A percentile compares a stretch with the other conserved stretches of the same genome.
phyloP scores from a whole-genome alignment of 202 grass and related monocot species.

The Musa balbisiana region DNA sequence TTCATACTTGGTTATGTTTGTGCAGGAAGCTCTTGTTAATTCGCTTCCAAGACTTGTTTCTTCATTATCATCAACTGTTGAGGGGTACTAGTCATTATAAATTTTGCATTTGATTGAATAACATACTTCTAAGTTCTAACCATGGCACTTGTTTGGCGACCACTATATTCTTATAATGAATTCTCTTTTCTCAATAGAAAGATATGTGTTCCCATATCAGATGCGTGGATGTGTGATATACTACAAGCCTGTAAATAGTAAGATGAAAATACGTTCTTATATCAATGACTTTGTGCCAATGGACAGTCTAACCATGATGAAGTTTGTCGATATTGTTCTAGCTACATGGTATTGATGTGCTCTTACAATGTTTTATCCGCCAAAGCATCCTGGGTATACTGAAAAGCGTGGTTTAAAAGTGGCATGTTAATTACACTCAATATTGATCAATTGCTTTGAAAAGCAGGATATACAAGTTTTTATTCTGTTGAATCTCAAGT shows the following conservation, averaged over 20 bases:
- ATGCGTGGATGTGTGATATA: not conserved
- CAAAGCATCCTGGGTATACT: too few species aligned
- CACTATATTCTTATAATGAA: not conserved
- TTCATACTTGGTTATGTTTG: constrained; percentile 33
- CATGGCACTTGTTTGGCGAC: not conserved
- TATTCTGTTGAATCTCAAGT: too few species aligned
- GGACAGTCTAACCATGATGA: not conserved
- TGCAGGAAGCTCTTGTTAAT: constrained; percentile 83
- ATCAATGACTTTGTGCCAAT: not conserved
- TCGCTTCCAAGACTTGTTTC: constrained; percentile 82
- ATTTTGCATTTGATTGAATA: not conserved
- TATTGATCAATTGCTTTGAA: not conserved
- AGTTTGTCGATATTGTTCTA: not conserved
- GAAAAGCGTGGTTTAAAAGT: not conserved
- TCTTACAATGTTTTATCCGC: too few species aligned
- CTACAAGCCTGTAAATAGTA: not conserved
- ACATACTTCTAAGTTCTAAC: not conserved
- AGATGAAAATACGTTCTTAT: not conserved
- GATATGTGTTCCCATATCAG: not conserved
- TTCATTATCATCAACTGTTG: constrained; percentile 57
- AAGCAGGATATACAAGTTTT: not conserved
- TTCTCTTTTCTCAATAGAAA: not conserved
- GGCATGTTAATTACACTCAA: not conserved
- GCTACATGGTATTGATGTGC: not conserved
- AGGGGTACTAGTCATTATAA: constrained; percentile 45